These are phyloP conservation scores for Hordeum pubiflorum DNA, from an alignment of 202 grass and related monocot genomes.

Conservation along the genomic window DNA sequence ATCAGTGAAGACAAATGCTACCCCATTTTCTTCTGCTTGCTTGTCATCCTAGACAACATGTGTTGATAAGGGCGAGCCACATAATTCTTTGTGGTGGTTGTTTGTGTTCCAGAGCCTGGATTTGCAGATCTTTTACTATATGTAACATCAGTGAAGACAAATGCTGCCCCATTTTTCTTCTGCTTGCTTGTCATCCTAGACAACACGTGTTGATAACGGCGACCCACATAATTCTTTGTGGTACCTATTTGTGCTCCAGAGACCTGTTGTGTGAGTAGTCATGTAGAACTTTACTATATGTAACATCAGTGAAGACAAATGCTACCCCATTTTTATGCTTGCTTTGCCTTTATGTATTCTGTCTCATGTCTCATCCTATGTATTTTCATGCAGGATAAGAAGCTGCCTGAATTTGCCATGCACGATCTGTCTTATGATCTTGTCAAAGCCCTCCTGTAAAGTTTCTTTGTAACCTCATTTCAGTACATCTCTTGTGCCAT, in stretches of 20 bases:
- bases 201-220: slow-evolving; percentile 2
- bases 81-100: not conserved
- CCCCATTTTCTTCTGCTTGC: too few relatives aligned
- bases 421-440: slow-evolving; percentile 78
- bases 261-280: not conserved
- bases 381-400: slow-evolving; percentile 68
- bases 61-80: not conserved
- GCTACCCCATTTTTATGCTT: not conserved
- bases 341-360: not conserved
- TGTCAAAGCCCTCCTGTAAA: slow-evolving; percentile 87
- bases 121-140: not conserved
- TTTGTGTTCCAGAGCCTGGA: not conserved
- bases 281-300: not conserved
- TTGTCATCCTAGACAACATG: not conserved
- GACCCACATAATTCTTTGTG: not conserved
- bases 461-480: slow-evolving; percentile 21
- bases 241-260: not conserved
- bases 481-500: slow-evolving; percentile 12
- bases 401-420: slow-evolving; percentile 77
- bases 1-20: too few relatives aligned
- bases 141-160: not conserved
- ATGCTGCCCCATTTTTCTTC: too few relatives aligned
- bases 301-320: not conserved
- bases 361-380: not conserved
- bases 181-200: not conserved